Conservation (phyloP, 2,329 filamentous ascomycete genomes). For the Colletotrichum sp. region DNA sequence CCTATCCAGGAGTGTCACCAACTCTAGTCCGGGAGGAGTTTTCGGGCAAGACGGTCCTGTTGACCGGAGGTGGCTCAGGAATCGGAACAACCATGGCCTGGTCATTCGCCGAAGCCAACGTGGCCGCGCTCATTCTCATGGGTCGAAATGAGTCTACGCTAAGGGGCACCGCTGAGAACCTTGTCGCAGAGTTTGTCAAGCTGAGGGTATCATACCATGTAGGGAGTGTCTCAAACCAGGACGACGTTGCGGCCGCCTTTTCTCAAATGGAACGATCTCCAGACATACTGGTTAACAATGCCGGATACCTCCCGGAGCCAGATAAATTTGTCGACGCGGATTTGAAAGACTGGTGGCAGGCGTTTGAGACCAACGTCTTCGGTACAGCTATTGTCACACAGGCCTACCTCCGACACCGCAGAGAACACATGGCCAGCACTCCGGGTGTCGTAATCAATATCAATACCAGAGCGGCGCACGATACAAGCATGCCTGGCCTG, state of each 20-base stretch:
- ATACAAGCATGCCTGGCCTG: slow-evolving; percentile 44
- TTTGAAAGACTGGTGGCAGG: not conserved
- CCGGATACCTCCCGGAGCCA: not conserved
- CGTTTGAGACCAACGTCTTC: slow-evolving; percentile 5
- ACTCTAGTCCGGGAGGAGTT: not conserved
- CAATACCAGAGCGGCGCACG: slow-evolving; percentile 1
- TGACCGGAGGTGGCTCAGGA: slow-evolving; percentile 70
- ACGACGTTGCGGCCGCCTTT: not conserved
- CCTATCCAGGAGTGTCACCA: not conserved
- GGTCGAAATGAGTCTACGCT: slow-evolving; percentile 37
- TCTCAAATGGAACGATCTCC: not conserved
- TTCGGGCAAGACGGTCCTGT: slow-evolving; percentile 58
- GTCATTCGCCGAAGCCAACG: slow-evolving; percentile 51
- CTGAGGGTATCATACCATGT: not conserved
- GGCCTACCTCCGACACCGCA: not conserved
- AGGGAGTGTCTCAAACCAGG: not conserved
- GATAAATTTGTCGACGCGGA: not conserved
- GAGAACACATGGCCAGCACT: not conserved
- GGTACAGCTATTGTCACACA: not conserved
- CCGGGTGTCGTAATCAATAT: not conserved
- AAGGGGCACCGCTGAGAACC: not conserved
- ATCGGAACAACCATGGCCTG: slow-evolving; percentile 71
- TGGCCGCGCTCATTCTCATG: slow-evolving; percentile 40
- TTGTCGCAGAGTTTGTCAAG: not conserved
- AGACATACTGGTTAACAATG: not conserved